Percentiles rank a stretch among this genome's conserved stretches.
Conservation (phyloP, 192 early-diverging fungal genomes). For the Geranomyces michiganensis region DNA sequence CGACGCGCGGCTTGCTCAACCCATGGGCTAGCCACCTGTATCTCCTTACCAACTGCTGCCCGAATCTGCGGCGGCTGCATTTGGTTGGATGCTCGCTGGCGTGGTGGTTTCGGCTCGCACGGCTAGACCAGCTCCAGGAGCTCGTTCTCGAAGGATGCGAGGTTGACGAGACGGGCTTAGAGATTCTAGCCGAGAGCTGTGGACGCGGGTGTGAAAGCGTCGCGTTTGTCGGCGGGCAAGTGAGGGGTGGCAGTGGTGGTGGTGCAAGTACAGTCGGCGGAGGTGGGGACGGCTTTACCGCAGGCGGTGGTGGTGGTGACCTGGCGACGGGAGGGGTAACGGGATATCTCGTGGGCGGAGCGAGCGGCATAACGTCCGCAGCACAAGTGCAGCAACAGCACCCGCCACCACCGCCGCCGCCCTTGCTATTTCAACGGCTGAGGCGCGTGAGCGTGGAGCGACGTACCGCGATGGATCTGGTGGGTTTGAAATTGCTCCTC, state of each 20-base stretch:
- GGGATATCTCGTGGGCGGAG: not conserved
- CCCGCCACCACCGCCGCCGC: not conserved
- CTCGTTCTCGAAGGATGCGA: conserved; percentile 43
- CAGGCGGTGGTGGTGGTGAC: not conserved
- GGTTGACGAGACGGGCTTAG: conserved; percentile 46
- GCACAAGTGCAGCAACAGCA: not conserved
- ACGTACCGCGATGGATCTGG: conserved; percentile 4
- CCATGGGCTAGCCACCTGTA: conserved; percentile 34
- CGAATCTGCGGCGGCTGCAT: conserved; percentile 19
- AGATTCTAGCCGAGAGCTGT: conserved; percentile 38
- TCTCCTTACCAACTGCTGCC: conserved; percentile 31
- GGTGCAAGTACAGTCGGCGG: not conserved
- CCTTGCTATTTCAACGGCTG: not conserved
- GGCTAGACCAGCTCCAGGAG: conserved; percentile 20
- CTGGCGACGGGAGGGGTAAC: not conserved
- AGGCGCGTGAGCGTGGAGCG: not conserved
- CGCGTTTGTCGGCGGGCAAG: conserved; percentile 30
- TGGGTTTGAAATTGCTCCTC: conserved; percentile 20
- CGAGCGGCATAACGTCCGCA: not conserved
- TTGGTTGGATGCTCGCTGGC: conserved; percentile 38
- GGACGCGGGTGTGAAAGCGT: not conserved
- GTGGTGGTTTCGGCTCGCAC: conserved; percentile 50
- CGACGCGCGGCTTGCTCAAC: conserved; percentile 29
- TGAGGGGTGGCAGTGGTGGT: conserved; percentile 19
- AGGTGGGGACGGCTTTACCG: not conserved